Evolutionary conservation across 176 grass and related monocot species (phyloP).

Genomic region (Lolium multiflorum): DNA sequence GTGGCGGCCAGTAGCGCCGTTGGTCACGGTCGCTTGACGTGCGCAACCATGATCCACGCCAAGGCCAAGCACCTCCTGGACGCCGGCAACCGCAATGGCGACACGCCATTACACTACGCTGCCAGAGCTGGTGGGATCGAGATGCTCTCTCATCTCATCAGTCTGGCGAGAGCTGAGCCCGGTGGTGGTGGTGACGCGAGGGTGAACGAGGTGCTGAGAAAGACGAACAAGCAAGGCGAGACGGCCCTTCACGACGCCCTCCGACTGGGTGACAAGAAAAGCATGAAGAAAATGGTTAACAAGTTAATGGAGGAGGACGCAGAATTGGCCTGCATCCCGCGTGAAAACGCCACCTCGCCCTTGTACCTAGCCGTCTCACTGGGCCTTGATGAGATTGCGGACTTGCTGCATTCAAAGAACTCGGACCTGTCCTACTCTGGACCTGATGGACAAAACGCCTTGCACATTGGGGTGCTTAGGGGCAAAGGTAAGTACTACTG

Average conservation of each 20-base stretch:
- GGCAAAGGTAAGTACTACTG: not conserved
- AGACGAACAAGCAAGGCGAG: not conserved
- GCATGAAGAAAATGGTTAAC: not conserved
- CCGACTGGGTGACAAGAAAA: not conserved
- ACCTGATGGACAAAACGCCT: conserved; percentile 25
- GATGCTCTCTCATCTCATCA: not conserved
- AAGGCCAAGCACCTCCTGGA: not conserved
- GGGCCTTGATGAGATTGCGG: not conserved
- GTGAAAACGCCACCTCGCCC: not conserved
- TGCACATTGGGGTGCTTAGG: conserved; percentile 24
- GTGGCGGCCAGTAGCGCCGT: not conserved
- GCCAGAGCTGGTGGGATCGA: not conserved
- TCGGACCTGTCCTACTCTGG: conserved; percentile 13
- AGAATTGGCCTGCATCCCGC: not conserved
- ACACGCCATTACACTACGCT: conserved; percentile 24
- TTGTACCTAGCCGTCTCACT: conserved; percentile 32
- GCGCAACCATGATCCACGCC: not conserved
- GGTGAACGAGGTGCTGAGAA: not conserved
- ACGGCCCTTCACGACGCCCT: conserved; percentile 35
- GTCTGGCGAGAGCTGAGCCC: not conserved
- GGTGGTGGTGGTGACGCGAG: not conserved
- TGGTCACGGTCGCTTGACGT: no score
- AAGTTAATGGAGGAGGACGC: not conserved
- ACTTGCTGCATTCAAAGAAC: not conserved
- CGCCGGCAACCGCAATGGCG: not conserved